Evolutionary conservation across 2,329 filamentous ascomycete genomes (phyloP).

Genomic region (Emmonsiellopsis sp.): DNA sequence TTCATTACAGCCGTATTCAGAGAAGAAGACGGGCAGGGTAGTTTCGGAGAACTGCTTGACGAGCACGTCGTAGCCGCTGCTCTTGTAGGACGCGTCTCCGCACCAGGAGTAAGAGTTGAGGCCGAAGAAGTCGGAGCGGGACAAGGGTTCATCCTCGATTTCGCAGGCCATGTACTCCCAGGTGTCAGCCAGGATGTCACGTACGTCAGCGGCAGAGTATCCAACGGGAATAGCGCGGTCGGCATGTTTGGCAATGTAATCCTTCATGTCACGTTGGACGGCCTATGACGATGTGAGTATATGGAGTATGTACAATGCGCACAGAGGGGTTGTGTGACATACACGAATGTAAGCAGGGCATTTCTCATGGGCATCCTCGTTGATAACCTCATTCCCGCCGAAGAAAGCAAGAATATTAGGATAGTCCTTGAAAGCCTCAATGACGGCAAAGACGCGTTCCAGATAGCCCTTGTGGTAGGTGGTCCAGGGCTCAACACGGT

Average conservation of each 20-base stretch:
- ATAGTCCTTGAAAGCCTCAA: slow-evolving; percentile 58
- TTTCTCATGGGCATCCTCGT: slow-evolving; percentile 44
- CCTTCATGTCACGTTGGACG: slow-evolving; percentile 57
- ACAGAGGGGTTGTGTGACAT: slow-evolving; percentile 13
- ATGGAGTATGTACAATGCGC: not conserved
- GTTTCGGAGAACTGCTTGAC: slow-evolving; percentile 49
- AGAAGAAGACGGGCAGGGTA: slow-evolving; percentile 56
- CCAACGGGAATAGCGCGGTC: slow-evolving; percentile 54
- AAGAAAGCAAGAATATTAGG: slow-evolving; percentile 60
- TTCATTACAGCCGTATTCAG: slow-evolving; percentile 57
- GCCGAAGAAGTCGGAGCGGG: slow-evolving; percentile 55
- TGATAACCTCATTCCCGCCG: slow-evolving; percentile 59
- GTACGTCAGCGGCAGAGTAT: slow-evolving; percentile 59
- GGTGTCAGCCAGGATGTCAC: slow-evolving; percentile 49
- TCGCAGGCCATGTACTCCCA: slow-evolving; percentile 53
- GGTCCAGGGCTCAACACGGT: slow-evolving; percentile 45
- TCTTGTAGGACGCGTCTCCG: slow-evolving; percentile 46
- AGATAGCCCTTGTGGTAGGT: slow-evolving; percentile 50
- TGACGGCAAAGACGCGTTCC: slow-evolving; percentile 49
- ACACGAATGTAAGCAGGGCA: slow-evolving; percentile 51
- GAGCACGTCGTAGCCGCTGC: slow-evolving; percentile 47
- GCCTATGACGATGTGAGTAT: slow-evolving; percentile 34
- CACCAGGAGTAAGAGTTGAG: slow-evolving; percentile 64
- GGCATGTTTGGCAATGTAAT: slow-evolving; percentile 53
- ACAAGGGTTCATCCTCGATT: slow-evolving; percentile 38